Evolutionary conservation across 805 yeast genomes (phyloP), one percentile per base, ranked within the genome.

Genomic region (Starmerella davenportii): DNA sequence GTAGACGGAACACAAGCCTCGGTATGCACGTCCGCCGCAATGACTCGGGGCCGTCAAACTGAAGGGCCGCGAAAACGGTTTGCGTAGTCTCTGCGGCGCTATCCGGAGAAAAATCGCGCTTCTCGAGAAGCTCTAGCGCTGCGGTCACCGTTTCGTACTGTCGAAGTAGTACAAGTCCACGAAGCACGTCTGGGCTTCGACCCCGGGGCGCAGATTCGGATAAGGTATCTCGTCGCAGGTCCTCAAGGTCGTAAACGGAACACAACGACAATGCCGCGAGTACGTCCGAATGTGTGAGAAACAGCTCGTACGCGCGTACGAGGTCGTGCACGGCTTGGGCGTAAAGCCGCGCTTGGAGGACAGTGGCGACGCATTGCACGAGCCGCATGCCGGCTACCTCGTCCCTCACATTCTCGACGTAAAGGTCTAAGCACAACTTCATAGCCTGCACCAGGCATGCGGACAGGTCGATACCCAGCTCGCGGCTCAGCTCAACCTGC

Each of bases 21-120:
- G 95, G 94, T 4, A 81, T 68, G 55, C 81, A 84, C 16, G 72
- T 55, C 9, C 72, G 63, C 50, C 93, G 69, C 37, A 79, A 61
- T 38, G 70, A 76, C 34, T 57, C 57, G 38, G 17, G 21, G 27
- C 23, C 30, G 23, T 33, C 37, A 37, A 41, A 45, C 20, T 21
- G 19, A 13, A 46, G 32, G 23, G 45, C 44, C 3, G 32, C 13
- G 21, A 23, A 15, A 5, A 46, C 48, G 3, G 42, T 7, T 18
- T 43, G 45, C 17, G 35, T 28, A 11, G 38, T 35, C n/a, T n/a
- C 32, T 8, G 16, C 19, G 32, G 19, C 32, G 19, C 8, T 9
- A 9, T 29, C 32, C 16, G 7, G 25, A 7, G 7, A 7, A 11
- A 7, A 7, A n/a, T n/a, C n/a, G n/a, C n/a, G n/a, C n/a, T n/a